phyloP scores from a whole-genome alignment of 768 basidiomycete species.

The Rhodotorula taiwanensis region DNA sequence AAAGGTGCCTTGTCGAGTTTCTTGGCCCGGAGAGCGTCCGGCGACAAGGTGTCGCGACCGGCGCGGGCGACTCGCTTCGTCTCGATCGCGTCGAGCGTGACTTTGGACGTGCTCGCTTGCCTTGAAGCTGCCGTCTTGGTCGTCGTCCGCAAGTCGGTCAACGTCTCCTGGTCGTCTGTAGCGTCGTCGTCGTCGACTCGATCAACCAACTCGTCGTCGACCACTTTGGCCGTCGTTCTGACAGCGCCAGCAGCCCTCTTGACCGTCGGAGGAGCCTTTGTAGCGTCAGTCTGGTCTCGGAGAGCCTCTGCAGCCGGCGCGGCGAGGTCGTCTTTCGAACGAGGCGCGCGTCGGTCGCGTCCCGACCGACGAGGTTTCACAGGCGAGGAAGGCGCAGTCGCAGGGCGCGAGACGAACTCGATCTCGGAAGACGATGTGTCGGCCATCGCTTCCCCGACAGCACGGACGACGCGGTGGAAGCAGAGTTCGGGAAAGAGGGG shows the following conservation, averaged over 20 bases:
- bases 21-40: too few species aligned
- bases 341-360: not conserved
- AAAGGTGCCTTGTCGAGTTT: too few species aligned
- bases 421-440: slow-evolving; percentile 42
- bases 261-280: too few species aligned
- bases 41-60: too few species aligned
- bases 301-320: not conserved
- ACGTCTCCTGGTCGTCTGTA: too few species aligned
- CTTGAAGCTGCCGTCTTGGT: not conserved
- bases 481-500: too few species aligned
- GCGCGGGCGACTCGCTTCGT: too few species aligned
- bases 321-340: slow-evolving; percentile 1
- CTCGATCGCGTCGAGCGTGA: not conserved
- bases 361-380: slow-evolving; percentile 44
- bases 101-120: not conserved
- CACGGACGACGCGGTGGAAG: slow-evolving; percentile 9
- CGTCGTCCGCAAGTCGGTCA: too few species aligned
- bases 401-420: slow-evolving; percentile 51
- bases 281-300: not conserved
- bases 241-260: not conserved
- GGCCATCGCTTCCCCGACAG: too few species aligned
- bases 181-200: too few species aligned
- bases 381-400: not conserved
- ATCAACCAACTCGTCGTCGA: too few species aligned
- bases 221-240: not conserved